Evolutionary conservation across 768 basidiomycete genomes (phyloP).

Genomic region (Trametes elegans): DNA sequence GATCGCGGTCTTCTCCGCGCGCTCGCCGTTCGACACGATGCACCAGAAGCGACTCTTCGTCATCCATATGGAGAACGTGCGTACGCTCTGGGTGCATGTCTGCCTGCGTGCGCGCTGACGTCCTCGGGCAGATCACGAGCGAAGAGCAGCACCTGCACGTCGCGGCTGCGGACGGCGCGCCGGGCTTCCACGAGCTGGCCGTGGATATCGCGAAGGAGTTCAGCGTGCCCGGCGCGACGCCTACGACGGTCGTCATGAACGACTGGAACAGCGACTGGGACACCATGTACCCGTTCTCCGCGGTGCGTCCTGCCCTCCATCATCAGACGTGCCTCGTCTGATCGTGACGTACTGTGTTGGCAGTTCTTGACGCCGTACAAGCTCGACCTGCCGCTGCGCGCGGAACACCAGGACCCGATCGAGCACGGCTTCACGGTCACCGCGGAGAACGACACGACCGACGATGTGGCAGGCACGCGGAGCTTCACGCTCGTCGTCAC

Average conservation of each 20-base stretch:
- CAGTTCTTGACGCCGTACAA: slow-evolving; percentile 87
- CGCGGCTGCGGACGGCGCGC: slow-evolving; percentile 79
- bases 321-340: not conserved
- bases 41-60: slow-evolving; percentile 89
- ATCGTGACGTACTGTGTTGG: slow-evolving; percentile 15
- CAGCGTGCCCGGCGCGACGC: slow-evolving; percentile 40
- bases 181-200: slow-evolving; percentile 67
- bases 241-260: slow-evolving; percentile 57
- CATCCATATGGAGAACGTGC: slow-evolving; percentile 82
- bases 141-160: slow-evolving; percentile 75
- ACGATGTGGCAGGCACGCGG: slow-evolving; percentile 60
- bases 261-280: slow-evolving; percentile 90
- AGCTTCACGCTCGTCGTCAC: slow-evolving; percentile 64
- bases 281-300: slow-evolving; percentile 74
- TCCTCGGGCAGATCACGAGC: slow-evolving; percentile 56
- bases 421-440: slow-evolving; percentile 48
- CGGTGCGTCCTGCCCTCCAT: slow-evolving; percentile 41
- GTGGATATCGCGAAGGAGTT: slow-evolving; percentile 59
- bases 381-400: slow-evolving; percentile 56
- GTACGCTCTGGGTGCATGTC: slow-evolving; percentile 22
- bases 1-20: slow-evolving; percentile 60
- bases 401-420: slow-evolving; percentile 28
- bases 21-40: slow-evolving; percentile 70
- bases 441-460: slow-evolving; percentile 54
- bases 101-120: not conserved